Base-by-base conservation (phyloP, 768 basidiomycete genomes). In the Sporobolomyces roseus region DNA sequence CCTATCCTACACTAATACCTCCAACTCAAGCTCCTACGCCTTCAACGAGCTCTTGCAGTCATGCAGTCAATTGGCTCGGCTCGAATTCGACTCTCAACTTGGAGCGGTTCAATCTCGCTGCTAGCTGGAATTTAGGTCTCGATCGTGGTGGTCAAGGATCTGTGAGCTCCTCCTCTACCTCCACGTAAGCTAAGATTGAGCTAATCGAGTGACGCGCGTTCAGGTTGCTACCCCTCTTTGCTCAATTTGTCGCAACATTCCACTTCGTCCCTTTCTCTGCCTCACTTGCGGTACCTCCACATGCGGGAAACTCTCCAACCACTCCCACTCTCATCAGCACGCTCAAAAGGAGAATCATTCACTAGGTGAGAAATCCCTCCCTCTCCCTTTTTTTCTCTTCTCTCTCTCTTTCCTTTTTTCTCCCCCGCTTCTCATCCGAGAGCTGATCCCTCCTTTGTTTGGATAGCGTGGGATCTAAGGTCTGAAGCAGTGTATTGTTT, bases 131-230 rank as follows among this genome's bases (percentile, higher is more conserved):
- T n/a, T n/a, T n/a, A n/a, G n/a, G n/a, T n/a, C n/a, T n/a, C n/a
- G n/a, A n/a, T n/a, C n/a, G n/a, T n/a, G n/a, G n/a, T n/a, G n/a
- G n/a, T n/a, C n/a, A n/a, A 41, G 38, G 17, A 9, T 41, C 38
- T 9, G 9, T 17, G 17, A 41, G 17, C 25, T 17, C 25, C 16
- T 2, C 79, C 83, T 9, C 90, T 89, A 0, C 89, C 89, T 58
- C 82, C 82, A 38, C 83, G 84, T 3, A n/a, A n/a, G n/a, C n/a
- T n/a, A n/a, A n/a, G n/a, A n/a, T n/a, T n/a, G n/a, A n/a, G n/a
- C n/a, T n/a, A n/a, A n/a, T n/a, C n/a, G n/a, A n/a, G n/a, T n/a
- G n/a, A n/a, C n/a, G 89, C 89, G 29, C 93, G 84, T 30, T 35
- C 70, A 30, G 48, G 48, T 29, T 71, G 70, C 51, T 17, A 12